These are phyloP conservation scores for Suillus variegatus DNA, from an alignment of 768 basidiomycete genomes.

Conservation along the genomic window DNA sequence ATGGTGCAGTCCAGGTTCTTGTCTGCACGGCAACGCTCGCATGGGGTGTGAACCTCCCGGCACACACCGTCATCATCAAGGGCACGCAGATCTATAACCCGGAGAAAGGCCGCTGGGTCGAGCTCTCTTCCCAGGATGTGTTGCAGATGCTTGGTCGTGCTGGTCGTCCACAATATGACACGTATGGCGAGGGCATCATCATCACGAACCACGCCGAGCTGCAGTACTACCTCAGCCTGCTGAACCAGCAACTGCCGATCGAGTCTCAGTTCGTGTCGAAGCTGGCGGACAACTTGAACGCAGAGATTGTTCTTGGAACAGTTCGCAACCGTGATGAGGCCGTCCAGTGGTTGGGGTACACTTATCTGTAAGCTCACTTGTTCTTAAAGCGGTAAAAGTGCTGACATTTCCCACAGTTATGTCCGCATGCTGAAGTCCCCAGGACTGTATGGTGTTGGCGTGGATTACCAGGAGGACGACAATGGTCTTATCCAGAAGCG, in stretches of 20 bases:
- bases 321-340: slow-evolving; percentile 96
- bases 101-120: slow-evolving; percentile 97
- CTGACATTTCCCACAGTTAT: slow-evolving; percentile 46
- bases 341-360: slow-evolving; percentile 96
- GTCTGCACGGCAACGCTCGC: slow-evolving; percentile 98
- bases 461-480: slow-evolving; percentile 91
- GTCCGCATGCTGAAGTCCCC: slow-evolving; percentile 94
- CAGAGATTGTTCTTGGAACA: slow-evolving; percentile 94
- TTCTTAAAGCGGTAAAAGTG: slow-evolving; percentile 5
- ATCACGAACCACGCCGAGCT: slow-evolving; percentile 97
- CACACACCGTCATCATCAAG: slow-evolving; percentile 98
- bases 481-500: slow-evolving; percentile 84
- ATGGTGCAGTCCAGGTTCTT: slow-evolving; percentile 90
- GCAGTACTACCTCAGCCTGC: slow-evolving; percentile 92
- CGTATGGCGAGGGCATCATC: slow-evolving; percentile 96
- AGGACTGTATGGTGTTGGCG: slow-evolving; percentile 81
- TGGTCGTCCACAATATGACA: slow-evolving; percentile 96
- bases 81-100: slow-evolving; percentile 99
- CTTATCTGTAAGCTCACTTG: slow-evolving; percentile 71
- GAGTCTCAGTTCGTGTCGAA: slow-evolving; percentile 93
- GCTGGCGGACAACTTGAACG: slow-evolving; percentile 94
- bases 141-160: slow-evolving; percentile 99
- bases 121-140: slow-evolving; percentile 93
- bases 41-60: slow-evolving; percentile 99
- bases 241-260: slow-evolving; percentile 98